phyloP scores from a whole-genome alignment of 2,329 filamentous ascomycete species.

The Ciborinia camelliae region DNA sequence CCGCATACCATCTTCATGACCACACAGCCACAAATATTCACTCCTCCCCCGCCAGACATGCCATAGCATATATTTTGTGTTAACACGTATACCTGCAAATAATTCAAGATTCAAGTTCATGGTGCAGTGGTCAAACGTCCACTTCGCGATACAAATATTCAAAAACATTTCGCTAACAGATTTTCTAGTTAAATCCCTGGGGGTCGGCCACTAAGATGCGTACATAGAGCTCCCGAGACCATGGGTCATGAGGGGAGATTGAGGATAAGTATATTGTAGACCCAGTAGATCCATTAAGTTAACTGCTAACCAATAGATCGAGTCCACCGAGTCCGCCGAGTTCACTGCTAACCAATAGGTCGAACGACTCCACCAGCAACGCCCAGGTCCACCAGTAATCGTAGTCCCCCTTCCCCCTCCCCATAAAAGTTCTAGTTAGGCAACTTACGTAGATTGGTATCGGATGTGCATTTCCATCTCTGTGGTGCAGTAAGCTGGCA shows the following conservation, averaged over 20 bases:
- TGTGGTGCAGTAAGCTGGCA: conserved; percentile 13
- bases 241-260: background rate
- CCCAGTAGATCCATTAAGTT: no score
- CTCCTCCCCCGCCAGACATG: background rate
- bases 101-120: conserved; percentile 14
- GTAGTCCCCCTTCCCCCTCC: background rate
- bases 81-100: background rate
- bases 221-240: background rate
- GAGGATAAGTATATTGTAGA: conserved; percentile 7
- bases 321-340: no score
- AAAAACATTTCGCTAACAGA: background rate
- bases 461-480: background rate
- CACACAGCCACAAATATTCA: conserved; percentile 5
- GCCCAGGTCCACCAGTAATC: no score
- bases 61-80: background rate
- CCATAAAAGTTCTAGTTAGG: conserved; percentile 14
- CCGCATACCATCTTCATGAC: background rate
- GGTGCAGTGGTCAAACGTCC: conserved; percentile 1
- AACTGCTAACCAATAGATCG: no score
- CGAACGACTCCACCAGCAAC: no score
- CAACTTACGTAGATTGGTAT: conserved; percentile 2
- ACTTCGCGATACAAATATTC: background rate
- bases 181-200: background rate
- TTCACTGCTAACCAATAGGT: no score
- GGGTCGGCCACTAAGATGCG: conserved; percentile 10